phyloP scores from a whole-genome alignment of 495 filamentous ascomycete species.

The Podospora pseudopauciseta region DNA sequence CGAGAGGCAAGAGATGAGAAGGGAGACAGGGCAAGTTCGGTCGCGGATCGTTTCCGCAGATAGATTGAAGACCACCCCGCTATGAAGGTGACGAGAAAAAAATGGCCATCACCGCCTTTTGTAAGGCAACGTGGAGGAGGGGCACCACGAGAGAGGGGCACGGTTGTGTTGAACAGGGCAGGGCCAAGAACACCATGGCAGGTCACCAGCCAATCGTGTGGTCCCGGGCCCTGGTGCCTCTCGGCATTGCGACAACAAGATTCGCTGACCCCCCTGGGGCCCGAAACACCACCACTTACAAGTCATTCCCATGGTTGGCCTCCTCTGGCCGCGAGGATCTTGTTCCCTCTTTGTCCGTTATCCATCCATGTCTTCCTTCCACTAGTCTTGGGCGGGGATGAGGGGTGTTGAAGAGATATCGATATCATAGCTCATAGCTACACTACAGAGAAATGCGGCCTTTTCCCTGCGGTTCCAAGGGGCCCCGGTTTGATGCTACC shows the following conservation, averaged over 20 bases:
- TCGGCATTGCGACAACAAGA: neutral
- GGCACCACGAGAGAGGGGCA: neutral
- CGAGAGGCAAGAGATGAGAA: neutral
- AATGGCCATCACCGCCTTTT: neutral
- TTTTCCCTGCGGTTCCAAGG: neutral
- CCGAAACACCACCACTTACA: constrained; percentile 9
- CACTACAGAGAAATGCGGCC: neutral
- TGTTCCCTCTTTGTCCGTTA: neutral
- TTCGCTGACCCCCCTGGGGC: constrained; percentile 4
- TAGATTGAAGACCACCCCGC: constrained; percentile 6
- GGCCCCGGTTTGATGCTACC: neutral
- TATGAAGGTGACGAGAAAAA: neutral
- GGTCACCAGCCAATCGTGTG: neutral
- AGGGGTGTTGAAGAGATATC: neutral
- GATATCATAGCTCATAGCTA: too few species aligned
- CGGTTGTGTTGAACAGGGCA: neutral
- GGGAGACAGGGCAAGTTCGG: neutral
- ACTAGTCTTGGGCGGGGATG: neutral
- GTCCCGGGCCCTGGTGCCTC: neutral
- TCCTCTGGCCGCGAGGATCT: neutral
- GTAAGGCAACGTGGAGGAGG: neutral
- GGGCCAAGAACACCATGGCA: neutral
- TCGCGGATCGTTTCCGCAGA: neutral
- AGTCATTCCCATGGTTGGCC: constrained; percentile 1
- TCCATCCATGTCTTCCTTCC: neutral